These are phyloP conservation scores for Crotalaria pallida DNA, from an alignment of 306 rosid species.

Conservation along the genomic window DNA sequence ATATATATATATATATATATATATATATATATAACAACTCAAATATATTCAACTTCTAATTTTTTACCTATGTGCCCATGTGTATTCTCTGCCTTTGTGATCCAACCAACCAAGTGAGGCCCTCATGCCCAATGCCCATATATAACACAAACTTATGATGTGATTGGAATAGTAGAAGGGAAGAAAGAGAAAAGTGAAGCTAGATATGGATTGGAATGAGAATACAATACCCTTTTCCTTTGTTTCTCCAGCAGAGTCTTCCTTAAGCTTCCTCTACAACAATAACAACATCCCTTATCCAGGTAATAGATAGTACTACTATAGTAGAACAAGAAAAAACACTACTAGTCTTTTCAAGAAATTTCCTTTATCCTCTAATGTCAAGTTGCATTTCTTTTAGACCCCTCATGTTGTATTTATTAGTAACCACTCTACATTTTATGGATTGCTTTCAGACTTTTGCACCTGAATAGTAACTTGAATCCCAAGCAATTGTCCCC, in stretches of 20 bases:
- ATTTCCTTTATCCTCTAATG: background rate
- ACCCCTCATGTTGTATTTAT: background rate
- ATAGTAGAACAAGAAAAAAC: background rate
- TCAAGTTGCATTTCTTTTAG: constrained; percentile 2
- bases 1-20: no score
- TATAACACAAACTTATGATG: constrained; percentile 28
- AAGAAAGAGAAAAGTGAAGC: constrained; percentile 23
- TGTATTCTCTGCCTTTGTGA: constrained; percentile 43
- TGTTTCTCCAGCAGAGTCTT: constrained; percentile 54
- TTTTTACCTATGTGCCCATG: no score
- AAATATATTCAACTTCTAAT: no score
- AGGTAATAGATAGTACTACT: no score
- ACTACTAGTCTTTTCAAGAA: background rate
- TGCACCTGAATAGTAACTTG: constrained; percentile 14
- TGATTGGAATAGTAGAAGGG: constrained; percentile 27
- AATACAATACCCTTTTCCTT: constrained; percentile 50
- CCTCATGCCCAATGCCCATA: constrained; percentile 14
- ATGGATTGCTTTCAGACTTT: background rate
- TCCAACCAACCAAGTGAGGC: constrained; percentile 30
- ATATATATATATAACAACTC: no score
- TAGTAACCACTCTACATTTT: background rate
- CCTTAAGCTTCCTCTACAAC: constrained; percentile 69
- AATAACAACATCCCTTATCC: constrained; percentile 46
- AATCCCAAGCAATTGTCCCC: constrained; percentile 21
- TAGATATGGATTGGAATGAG: constrained; percentile 72